Conservation (phyloP, 768 basidiomycete species). For the Amanita pallidorosea region DNA sequence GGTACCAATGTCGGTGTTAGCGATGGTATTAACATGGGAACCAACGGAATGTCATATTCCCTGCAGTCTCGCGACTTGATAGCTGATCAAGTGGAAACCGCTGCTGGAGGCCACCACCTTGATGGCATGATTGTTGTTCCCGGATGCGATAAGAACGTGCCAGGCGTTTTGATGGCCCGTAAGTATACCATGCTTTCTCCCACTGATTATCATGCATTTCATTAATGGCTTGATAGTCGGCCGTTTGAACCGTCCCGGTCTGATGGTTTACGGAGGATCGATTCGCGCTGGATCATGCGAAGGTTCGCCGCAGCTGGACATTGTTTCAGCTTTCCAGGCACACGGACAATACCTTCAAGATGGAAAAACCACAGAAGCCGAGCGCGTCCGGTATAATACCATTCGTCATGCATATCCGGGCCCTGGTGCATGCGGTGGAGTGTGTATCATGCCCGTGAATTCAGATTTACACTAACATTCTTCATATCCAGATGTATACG, state of each 20-base stretch:
- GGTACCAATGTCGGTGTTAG: conserved; percentile 98
- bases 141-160: conserved; percentile 99
- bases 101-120: conserved; percentile 93
- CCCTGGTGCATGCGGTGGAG: conserved; percentile 94
- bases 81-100: conserved; percentile 94
- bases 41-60: conserved; percentile 88
- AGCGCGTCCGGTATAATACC: conserved; percentile 75
- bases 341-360: conserved; percentile 93
- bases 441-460: conserved; percentile 25
- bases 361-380: conserved; percentile 75
- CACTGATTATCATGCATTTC: conserved; percentile 5
- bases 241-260: conserved; percentile 86
- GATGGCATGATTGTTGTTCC: conserved; percentile 97
- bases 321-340: conserved; percentile 95
- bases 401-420: conserved; percentile 92
- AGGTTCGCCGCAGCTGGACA: conserved; percentile 79
- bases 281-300: conserved; percentile 91
- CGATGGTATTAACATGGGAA: conserved; percentile 98
- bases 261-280: conserved; percentile 97
- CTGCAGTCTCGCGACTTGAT: conserved; percentile 96
- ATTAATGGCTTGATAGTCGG: conserved; percentile 47
- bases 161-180: conserved; percentile 97
- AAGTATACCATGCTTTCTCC: conserved; percentile 21
- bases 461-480: conserved; percentile 1
- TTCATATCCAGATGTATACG: conserved; percentile 73